phyloP scores from a whole-genome alignment of 2,329 filamentous ascomycete species.

The Lachnellula cervina region DNA sequence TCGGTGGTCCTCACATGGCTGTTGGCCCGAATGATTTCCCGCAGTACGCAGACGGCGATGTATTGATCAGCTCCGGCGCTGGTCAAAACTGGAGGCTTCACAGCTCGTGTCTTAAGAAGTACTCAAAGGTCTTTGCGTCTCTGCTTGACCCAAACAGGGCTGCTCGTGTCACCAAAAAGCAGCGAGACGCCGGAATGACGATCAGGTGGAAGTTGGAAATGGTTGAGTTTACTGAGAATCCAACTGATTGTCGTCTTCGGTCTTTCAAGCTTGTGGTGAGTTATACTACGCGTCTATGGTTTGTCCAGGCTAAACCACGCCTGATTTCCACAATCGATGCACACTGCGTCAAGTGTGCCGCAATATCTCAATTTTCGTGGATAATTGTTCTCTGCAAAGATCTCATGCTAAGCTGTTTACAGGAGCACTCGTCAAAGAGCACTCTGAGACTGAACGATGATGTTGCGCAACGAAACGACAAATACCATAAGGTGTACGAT shows the following conservation, averaged over 20 bases:
- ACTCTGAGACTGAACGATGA: conserved; percentile 5
- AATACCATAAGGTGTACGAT: conserved; percentile 24
- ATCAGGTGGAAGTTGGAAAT: conserved; percentile 23
- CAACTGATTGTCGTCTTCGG: conserved; percentile 15
- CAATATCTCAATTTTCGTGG: neutral
- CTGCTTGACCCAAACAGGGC: conserved; percentile 8
- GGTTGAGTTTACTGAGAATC: conserved; percentile 11
- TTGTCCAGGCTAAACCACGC: neutral
- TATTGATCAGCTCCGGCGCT: conserved; percentile 21
- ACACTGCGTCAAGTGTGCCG: neutral
- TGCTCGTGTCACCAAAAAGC: conserved; percentile 12
- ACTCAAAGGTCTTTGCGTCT: conserved; percentile 12
- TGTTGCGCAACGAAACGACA: conserved; percentile 7
- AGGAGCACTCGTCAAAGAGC: neutral
- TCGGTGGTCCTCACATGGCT: neutral
- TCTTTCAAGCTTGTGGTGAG: conserved; percentile 22
- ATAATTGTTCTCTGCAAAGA: neutral
- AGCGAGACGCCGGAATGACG: conserved; percentile 9
- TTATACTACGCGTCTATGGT: neutral
- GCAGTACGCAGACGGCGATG: conserved; percentile 22
- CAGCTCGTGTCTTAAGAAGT: conserved; percentile 15
- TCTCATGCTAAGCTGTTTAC: neutral
- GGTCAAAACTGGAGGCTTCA: conserved; percentile 26
- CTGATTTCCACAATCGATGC: neutral
- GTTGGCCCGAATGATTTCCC: conserved; percentile 1